Base-by-base conservation (phyloP, 306 rosid species). In the Cicer chorassanicum region DNA sequence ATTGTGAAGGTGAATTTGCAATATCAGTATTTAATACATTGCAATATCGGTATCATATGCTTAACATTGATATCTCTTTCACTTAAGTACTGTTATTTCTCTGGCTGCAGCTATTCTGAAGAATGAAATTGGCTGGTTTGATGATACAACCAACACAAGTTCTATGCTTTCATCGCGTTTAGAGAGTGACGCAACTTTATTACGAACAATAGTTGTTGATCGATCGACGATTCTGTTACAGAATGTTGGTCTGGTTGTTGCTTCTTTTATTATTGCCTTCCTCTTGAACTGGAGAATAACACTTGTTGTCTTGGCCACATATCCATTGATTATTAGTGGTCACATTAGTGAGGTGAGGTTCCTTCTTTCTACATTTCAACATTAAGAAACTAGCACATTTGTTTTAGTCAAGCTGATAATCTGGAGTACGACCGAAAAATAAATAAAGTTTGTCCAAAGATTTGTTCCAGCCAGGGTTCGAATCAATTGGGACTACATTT, bases 311-410 rank as follows among this genome's bases (percentile, higher is more conserved):
- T 18, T 94, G 72, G 97, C 98, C 56, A 90, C 98, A 34, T 94
- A 91, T 80, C 98, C 97, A 11, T 78, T 94, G 90, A 56, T 88
- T 85, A 88, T 94, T 41, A 88, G 95, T 9, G 98, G 98, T 78
- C 98, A 91, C 82, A 90, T 94, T 67, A 91, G 98, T 68, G 98
- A 94, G 98, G 98, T 94, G 90, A 88, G 96, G 92, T 93, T 43
- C 69, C 42, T 54, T 73, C 71, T 59, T 55, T 16, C 11, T 21
- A 59, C 65, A 57, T 76, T 75, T 71, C 43, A 56, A 63, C 64
- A 44, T 41, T 48, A 18, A 34, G 45, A 46, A 68, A 51, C 71
- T 71, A 60, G 16, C 21, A 73, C 71, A 19, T 11, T 5, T 36
- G 48, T 71, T 60, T 65, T 42, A 49, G 16, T 72, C 74, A 29